Base-by-base conservation (phyloP, 768 basidiomycete genomes). In the Tricholoma sp. region DNA sequence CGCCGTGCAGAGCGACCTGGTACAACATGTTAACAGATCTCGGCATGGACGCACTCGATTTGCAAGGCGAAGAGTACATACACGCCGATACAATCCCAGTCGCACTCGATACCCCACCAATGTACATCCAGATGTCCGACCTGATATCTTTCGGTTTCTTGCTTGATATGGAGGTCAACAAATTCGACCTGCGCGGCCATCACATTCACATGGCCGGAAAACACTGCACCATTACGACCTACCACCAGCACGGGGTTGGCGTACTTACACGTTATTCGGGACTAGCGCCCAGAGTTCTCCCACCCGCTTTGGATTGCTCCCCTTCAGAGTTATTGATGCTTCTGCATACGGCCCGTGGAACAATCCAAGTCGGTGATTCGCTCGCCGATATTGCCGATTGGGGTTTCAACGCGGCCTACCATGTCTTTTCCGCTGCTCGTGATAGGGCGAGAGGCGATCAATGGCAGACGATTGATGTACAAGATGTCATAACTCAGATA, bases 1-100 rank as follows among this genome's bases (percentile, higher is more conserved):
- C 56, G 10, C 56, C 49, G 13, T 51, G 56, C 39, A 58, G 47
- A 28, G 57, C 52, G 34, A 57, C 57, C 12, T 57, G 57, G 57
- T 53, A 45, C 45, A 57, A 57, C 52, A 15, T 57, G 47, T 52
- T 57, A 44, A 54, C 42, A 20, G 57, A 57, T 17, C 36, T 57
- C 11, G 57, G 57, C 24, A 31, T 57, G 8, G 42, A 54, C n/a
- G n/a, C 28, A 7, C 32, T 17, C 18, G 29, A 39, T 17, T 24
- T 47, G 6, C 13, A 15, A 1, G 13, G 45, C 36, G 42, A 33
- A 13, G 52, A 54, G 13, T 31, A 41, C 37, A 12, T 56, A 18
- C 50, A 56, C 20, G 55, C 55, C 13, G 55, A 56, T 18, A 56
- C 55, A 10, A 56, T 56, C 31, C 34, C 55, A n/a, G 32, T 36